Evolutionary conservation across 495 filamentous ascomycete genomes (phyloP).

Genomic region (Terfezia boudieri): DNA sequence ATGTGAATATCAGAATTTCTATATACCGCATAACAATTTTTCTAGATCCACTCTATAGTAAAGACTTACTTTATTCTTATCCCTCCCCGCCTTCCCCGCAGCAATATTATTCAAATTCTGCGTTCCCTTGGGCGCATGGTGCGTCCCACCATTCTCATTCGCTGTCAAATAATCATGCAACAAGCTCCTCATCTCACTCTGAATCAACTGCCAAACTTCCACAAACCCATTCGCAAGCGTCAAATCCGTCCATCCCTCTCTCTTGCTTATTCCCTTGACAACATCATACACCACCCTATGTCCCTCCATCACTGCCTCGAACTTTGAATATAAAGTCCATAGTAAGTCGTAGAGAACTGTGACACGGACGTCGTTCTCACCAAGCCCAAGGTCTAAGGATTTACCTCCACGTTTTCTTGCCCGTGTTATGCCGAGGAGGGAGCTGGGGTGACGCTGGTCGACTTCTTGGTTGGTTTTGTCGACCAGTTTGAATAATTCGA

Average conservation of each 20-base stretch:
- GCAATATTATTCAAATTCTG: slow-evolving; percentile 33
- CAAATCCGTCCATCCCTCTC: slow-evolving; percentile 33
- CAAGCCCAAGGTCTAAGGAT: slow-evolving; percentile 35
- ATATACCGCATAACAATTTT: too few relatives aligned
- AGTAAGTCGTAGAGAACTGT: slow-evolving; percentile 74
- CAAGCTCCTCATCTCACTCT: slow-evolving; percentile 73
- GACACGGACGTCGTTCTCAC: slow-evolving; percentile 47
- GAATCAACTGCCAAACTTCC: slow-evolving; percentile 59
- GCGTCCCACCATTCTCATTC: slow-evolving; percentile 41
- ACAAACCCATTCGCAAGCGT: slow-evolving; percentile 16
- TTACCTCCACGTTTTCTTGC: slow-evolving; percentile 26
- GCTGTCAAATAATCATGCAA: slow-evolving; percentile 93
- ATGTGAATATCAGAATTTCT: neutral
- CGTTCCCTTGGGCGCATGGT: slow-evolving; percentile 26
- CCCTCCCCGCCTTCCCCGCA: slow-evolving; percentile 33
- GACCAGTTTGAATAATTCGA: slow-evolving; percentile 82
- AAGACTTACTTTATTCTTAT: slow-evolving; percentile 36
- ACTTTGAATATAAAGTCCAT: slow-evolving; percentile 83
- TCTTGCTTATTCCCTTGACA: slow-evolving; percentile 53
- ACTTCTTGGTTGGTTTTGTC: slow-evolving; percentile 88
- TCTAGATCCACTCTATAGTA: too few relatives aligned
- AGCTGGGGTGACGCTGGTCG: slow-evolving; percentile 67
- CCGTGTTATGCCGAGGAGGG: slow-evolving; percentile 23
- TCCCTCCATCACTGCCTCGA: slow-evolving; percentile 88
- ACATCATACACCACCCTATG: slow-evolving; percentile 88